These are phyloP conservation scores for Syzygium syzygioides DNA, from an alignment of 441 rosid genomes.

Conservation along the genomic window DNA sequence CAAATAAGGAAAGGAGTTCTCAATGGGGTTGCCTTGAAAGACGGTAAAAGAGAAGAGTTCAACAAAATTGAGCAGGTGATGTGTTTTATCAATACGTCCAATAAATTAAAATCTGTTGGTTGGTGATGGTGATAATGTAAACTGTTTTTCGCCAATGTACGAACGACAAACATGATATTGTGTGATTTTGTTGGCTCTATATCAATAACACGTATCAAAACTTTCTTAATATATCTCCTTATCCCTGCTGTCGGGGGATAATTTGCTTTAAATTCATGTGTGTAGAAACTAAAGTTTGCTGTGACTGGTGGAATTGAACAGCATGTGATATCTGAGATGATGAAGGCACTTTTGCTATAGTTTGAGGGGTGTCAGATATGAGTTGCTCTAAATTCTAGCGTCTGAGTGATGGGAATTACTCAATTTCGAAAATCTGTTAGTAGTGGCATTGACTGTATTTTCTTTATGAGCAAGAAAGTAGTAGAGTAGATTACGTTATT, in stretches of 20 bases:
- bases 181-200: neutral
- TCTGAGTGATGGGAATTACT: neutral
- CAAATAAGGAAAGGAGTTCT: constrained; percentile 82
- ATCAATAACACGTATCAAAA: neutral
- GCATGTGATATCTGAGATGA: neutral
- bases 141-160: neutral
- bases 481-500: neutral
- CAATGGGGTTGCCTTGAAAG: constrained; percentile 79
- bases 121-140: neutral
- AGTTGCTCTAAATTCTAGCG: neutral
- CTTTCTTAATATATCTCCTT: neutral
- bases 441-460: neutral
- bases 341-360: neutral
- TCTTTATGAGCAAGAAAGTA: neutral
- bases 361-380: neutral
- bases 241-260: neutral
- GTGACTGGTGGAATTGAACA: neutral
- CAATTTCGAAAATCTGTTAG: too few species aligned
- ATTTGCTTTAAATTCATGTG: neutral
- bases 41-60: constrained; percentile 62
- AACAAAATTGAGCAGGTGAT: constrained; percentile 75
- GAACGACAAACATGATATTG: neutral
- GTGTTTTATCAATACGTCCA: neutral
- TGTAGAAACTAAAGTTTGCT: neutral
- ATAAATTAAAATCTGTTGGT: neutral